Conservation (phyloP, 306 rosid genomes). For the Ormosia semicastrata region DNA sequence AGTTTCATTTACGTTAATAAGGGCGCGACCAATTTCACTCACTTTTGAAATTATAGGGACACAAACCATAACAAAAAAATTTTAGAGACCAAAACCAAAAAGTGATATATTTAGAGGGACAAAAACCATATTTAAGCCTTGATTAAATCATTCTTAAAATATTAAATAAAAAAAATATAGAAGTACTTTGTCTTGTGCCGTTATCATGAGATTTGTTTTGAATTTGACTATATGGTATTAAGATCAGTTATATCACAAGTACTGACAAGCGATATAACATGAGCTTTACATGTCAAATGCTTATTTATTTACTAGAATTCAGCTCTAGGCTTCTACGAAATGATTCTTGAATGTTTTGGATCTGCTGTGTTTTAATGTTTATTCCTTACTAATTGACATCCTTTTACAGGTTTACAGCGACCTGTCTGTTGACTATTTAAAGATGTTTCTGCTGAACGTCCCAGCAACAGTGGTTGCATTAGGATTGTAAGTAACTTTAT, state of each 20-base stretch:
- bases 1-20: no score
- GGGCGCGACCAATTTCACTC: no score
- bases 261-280: neutral
- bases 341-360: neutral
- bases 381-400: constrained; percentile 22
- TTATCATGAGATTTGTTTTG: neutral
- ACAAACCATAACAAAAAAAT: no score
- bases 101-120: no score
- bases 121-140: neutral
- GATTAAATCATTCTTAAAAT: neutral
- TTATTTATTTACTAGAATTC: neutral
- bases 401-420: constrained; percentile 86
- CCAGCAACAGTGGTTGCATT: constrained; percentile 88
- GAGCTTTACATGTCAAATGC: neutral
- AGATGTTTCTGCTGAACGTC: constrained; percentile 82
- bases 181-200: neutral
- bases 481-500: constrained; percentile 64
- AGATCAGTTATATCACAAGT: neutral
- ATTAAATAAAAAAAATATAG: neutral
- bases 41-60: no score
- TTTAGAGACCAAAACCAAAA: no score
- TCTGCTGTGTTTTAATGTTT: neutral
- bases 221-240: neutral
- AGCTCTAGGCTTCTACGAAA: neutral
- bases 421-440: constrained; percentile 80